Base-by-base conservation (phyloP, 2,329 filamentous ascomycete species). In the Trichothecium sympodiale region DNA sequence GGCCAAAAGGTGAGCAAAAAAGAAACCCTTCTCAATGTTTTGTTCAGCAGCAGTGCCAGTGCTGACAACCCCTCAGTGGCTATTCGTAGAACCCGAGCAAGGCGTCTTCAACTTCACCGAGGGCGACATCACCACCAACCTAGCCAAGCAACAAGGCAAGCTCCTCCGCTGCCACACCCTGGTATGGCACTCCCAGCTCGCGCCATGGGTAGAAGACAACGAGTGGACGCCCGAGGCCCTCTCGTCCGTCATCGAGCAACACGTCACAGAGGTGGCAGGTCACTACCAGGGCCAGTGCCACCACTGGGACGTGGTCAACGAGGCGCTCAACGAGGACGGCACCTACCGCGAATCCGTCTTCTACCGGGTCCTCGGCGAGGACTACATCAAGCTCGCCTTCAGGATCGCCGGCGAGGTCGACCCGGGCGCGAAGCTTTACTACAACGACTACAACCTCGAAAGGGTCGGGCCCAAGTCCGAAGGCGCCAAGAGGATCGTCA, bases 301-400 rank as follows among this genome's bases (percentile, higher is more conserved):
- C 50, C 64, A 67, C 20, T 81, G 75, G 75, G 76, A 81, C 38
- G 76, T 81, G 0, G 65, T 79, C 17, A 81, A 81, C 51, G 76
- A 81, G 73, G 67, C 65, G 8, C 61, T 75, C 38, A 64, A 72
- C 37, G 71, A 75, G 39, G 64, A 71, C 47, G 69, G 69, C 15
- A 63, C 59, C 1, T 67, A 59, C 44, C 59, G 67, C 37, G 46
- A 62, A 39, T 56, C 52, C 25, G 54, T 72, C 33, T 75, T 69
- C 56, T 65, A 67, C 49, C 49, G 64, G 16, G 59, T 63, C 15
- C 61, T 75, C 15, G 71, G 71, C 4, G 55, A 60, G 15, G 59
- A 61, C 8, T 77, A 70, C 51, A 63, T 77, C 47, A 58, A 60
- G 33, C 55, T 69, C 14, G 69, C 71, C 2, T 76, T 76, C 53